phyloP scores from a whole-genome alignment of 805 yeast genomes.

The Ogataea populi-albae region DNA sequence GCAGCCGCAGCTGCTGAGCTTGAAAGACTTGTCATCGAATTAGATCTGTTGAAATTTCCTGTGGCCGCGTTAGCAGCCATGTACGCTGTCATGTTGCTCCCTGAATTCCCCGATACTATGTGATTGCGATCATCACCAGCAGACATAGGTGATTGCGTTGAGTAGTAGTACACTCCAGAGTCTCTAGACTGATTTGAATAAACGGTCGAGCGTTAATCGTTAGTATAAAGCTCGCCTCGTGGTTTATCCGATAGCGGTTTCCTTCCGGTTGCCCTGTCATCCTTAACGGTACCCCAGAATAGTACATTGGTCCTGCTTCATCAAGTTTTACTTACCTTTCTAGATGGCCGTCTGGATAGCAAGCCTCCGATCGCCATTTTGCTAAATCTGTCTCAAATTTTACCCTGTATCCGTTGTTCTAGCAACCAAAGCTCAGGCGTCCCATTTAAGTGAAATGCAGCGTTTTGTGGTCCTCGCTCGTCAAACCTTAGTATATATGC shows the following conservation, averaged over 20 bases:
- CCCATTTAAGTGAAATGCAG: too few relatives aligned
- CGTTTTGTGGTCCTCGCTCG: too few relatives aligned
- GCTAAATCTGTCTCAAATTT: too few relatives aligned
- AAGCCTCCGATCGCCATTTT: slow-evolving; percentile 27
- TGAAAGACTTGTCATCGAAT: slow-evolving; percentile 27
- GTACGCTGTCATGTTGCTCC: slow-evolving; percentile 14
- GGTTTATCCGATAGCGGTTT: too few relatives aligned
- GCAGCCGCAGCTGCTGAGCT: slow-evolving; percentile 35
- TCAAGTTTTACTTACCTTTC: slow-evolving; percentile 24
- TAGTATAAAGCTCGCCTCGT: too few relatives aligned
- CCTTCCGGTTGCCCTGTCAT: too few relatives aligned
- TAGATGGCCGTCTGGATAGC: slow-evolving; percentile 26
- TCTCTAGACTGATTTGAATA: slow-evolving; percentile 23
- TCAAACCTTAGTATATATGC: too few relatives aligned
- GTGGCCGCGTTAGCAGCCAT: slow-evolving; percentile 27
- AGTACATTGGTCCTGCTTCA: slow-evolving; percentile 1
- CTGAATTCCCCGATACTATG: background rate
- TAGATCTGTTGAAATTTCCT: slow-evolving; percentile 18
- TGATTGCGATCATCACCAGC: background rate
- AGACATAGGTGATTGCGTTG: background rate
- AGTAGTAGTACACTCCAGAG: slow-evolving; percentile 25
- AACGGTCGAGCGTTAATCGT: too few relatives aligned
- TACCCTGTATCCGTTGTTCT: too few relatives aligned
- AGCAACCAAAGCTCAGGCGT: too few relatives aligned
- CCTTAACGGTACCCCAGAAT: too few relatives aligned